phyloP scores from a whole-genome alignment of 441 rosid species.

The Corymbia citriodora region DNA sequence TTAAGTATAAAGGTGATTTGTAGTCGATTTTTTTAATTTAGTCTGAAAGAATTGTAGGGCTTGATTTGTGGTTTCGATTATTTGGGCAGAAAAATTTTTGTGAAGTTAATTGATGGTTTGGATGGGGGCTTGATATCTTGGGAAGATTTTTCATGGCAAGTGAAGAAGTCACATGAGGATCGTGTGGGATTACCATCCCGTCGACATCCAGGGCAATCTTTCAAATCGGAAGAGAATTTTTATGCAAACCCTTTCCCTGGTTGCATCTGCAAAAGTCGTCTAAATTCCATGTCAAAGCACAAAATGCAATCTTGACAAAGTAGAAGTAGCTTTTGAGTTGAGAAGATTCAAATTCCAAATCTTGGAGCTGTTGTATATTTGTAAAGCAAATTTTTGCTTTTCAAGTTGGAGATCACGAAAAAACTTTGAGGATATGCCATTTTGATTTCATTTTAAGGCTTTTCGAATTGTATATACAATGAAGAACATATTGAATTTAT shows the following conservation, averaged over 20 bases:
- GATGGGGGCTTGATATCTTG: neutral
- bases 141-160: neutral
- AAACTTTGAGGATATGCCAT: neutral
- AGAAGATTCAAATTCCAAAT: neutral
- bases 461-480: neutral
- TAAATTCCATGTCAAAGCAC: neutral
- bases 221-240: slow-evolving; percentile 51
- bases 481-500: neutral
- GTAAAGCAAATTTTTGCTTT: neutral
- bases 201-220: slow-evolving; percentile 26
- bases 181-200: slow-evolving; percentile 4
- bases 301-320: neutral
- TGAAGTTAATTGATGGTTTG: slow-evolving; percentile 2
- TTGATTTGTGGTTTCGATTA: neutral
- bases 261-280: slow-evolving; percentile 47
- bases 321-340: neutral
- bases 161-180: neutral
- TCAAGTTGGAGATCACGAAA: neutral
- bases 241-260: slow-evolving; percentile 78
- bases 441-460: neutral
- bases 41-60: neutral
- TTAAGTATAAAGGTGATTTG: too few relatives aligned
- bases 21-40: too few relatives aligned
- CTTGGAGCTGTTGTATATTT: neutral
- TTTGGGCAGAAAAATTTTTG: neutral